These are phyloP conservation scores for Celoporthe dispersa DNA, from an alignment of 2,329 filamentous ascomycete species.

Conservation along the genomic window DNA sequence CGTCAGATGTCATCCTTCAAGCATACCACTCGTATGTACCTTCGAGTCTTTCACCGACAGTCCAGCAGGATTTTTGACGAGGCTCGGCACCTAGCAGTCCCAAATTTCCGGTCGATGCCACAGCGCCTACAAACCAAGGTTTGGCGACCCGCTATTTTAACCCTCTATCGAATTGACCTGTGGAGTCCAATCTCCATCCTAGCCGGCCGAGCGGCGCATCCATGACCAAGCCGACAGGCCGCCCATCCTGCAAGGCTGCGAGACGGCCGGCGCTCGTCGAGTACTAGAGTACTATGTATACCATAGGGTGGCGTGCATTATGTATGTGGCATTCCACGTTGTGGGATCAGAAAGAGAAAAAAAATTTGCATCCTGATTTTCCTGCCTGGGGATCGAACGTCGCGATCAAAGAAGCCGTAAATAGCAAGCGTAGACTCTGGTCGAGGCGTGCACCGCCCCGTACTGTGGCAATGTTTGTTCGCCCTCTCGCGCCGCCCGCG, in stretches of 20 bases:
- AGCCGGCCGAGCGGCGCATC: neutral
- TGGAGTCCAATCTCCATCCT: slow-evolving; percentile 7
- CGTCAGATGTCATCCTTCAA: neutral
- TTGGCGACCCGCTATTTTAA: slow-evolving; percentile 15
- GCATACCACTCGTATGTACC: too few relatives aligned
- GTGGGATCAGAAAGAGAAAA: neutral
- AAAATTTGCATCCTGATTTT: neutral
- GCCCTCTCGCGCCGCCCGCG: neutral
- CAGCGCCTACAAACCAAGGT: slow-evolving; percentile 16
- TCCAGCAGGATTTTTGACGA: neutral
- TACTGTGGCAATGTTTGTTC: neutral
- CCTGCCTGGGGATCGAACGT: neutral
- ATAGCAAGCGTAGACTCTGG: neutral
- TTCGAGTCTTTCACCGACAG: neutral
- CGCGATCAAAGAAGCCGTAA: neutral
- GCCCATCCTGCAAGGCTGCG: slow-evolving; percentile 5
- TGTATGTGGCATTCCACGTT: neutral
- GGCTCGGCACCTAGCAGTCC: slow-evolving; percentile 11
- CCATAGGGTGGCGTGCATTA: neutral
- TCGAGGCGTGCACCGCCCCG: neutral
- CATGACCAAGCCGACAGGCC: neutral
- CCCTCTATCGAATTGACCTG: slow-evolving; percentile 15
- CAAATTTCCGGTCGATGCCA: slow-evolving; percentile 20
- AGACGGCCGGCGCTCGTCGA: neutral
- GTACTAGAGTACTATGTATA: neutral